A percentile compares a stretch with the other conserved stretches of the same genome.
These are phyloP conservation scores for Eutypa lata DNA, from an alignment of 2,329 filamentous ascomycete species.

Conservation along the genomic window DNA sequence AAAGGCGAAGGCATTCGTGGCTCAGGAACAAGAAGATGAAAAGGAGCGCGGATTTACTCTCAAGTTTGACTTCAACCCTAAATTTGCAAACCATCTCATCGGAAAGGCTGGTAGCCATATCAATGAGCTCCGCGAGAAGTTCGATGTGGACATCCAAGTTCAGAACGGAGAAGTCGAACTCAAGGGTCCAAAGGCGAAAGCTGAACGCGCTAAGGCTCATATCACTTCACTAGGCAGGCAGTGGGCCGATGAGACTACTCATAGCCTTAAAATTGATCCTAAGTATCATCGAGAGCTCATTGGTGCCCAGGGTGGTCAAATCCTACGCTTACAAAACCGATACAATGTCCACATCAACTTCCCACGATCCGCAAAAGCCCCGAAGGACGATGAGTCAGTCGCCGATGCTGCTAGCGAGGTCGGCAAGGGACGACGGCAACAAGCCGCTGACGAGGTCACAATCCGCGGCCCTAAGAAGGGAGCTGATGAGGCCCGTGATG, in stretches of 20 bases:
- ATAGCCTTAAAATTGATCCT: constrained; percentile 84
- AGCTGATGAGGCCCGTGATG: constrained; percentile 86
- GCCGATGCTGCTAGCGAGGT: constrained; percentile 68
- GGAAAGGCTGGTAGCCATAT: constrained; percentile 67
- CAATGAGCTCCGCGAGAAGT: constrained; percentile 62
- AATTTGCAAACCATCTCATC: constrained; percentile 83
- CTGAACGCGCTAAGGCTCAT: constrained; percentile 78
- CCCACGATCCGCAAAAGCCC: constrained; percentile 64
- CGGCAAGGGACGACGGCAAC: constrained; percentile 64
- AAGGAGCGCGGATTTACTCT: constrained; percentile 86
- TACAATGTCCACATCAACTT: constrained; percentile 97
- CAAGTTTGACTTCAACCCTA: constrained; percentile 90
- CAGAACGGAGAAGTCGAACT: constrained; percentile 93
- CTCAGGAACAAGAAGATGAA: constrained; percentile 87
- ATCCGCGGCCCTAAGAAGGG: constrained; percentile 90
- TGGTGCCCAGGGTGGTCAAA: constrained; percentile 79
- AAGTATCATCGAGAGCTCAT: constrained; percentile 95
- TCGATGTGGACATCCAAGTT: constrained; percentile 77
- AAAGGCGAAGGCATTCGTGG: constrained; percentile 76
- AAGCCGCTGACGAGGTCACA: constrained; percentile 83
- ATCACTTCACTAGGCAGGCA: constrained; percentile 77
- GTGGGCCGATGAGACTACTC: constrained; percentile 86
- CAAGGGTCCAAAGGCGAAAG: constrained; percentile 93
- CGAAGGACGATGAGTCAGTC: constrained; percentile 66
- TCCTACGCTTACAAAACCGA: constrained; percentile 86